Percentiles rank a stretch among this genome's conserved stretches.
Evolutionary conservation across 1,284 basidiomycete species (phyloP).

Genomic region (Bjerkandera adusta): DNA sequence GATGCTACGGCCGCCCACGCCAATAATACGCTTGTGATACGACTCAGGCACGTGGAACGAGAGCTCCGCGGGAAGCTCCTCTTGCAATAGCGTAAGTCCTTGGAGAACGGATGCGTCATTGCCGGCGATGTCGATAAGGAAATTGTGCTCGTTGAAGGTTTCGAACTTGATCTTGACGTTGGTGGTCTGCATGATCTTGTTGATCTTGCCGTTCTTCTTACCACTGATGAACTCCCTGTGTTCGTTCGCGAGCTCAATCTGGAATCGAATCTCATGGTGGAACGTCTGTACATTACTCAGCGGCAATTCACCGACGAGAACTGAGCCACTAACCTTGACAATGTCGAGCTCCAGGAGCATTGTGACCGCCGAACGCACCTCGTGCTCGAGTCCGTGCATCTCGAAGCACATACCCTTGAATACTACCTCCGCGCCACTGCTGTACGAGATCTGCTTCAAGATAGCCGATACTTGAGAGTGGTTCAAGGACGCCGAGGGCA

Average conservation of each 20-base stretch:
- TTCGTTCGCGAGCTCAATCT: constrained; percentile 97
- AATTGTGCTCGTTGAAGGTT: constrained; percentile 98
- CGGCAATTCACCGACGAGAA: not conserved
- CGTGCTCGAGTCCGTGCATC: constrained; percentile 93
- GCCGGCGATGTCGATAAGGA: constrained; percentile 92
- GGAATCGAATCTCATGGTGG: constrained; percentile 97
- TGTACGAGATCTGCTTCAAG: constrained; percentile 83
- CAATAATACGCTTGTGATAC: constrained; percentile 99
- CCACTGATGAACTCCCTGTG: constrained; percentile 98
- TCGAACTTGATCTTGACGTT: constrained; percentile 99
- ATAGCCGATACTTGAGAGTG: constrained; percentile 82
- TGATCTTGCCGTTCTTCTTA: constrained; percentile 98
- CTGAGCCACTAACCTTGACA: constrained; percentile 63
- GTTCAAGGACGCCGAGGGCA: constrained; percentile 82
- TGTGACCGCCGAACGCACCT: constrained; percentile 84
- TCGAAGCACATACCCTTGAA: constrained; percentile 99
- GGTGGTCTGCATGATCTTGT: constrained; percentile 96
- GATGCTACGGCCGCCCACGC: constrained; percentile 97
- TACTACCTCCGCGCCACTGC: constrained; percentile 91
- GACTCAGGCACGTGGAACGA: constrained; percentile 98
- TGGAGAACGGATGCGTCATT: constrained; percentile 82
- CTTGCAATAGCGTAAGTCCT: constrained; percentile 88
- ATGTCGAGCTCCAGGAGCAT: constrained; percentile 91
- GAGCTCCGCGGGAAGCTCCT: constrained; percentile 97
- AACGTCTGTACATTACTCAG: constrained; percentile 56